phyloP scores from a whole-genome alignment of 225 moss, liverwort and hornwort genomes.

The Straminergon stramineum region DNA sequence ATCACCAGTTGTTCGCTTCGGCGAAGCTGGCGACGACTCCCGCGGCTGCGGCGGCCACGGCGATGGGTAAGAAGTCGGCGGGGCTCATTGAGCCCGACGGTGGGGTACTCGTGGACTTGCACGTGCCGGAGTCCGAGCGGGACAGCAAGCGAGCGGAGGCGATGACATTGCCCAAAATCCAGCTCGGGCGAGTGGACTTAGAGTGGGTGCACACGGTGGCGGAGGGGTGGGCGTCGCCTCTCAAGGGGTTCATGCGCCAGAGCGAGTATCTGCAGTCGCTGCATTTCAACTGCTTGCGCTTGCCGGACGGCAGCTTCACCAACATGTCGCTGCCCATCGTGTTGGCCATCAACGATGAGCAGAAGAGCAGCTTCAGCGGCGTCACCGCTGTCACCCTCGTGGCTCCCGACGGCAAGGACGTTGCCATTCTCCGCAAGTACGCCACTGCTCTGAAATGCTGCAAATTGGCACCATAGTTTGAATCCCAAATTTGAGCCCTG shows the following conservation, averaged over 20 bases:
- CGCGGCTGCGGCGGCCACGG: not conserved
- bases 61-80: not conserved
- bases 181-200: slow-evolving; percentile 55
- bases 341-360: slow-evolving; percentile 50
- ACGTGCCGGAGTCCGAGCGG: slow-evolving; percentile 50
- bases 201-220: slow-evolving; percentile 90
- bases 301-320: slow-evolving; percentile 54
- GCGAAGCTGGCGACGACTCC: slow-evolving; percentile 15
- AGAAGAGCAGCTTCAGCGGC: slow-evolving; percentile 45
- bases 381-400: slow-evolving; percentile 52
- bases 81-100: slow-evolving; percentile 82
- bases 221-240: slow-evolving; percentile 95
- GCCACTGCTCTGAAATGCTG: not conserved
- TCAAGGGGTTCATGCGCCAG: slow-evolving; percentile 90
- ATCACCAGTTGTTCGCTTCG: not conserved
- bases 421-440: slow-evolving; percentile 91
- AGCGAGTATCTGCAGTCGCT: slow-evolving; percentile 73
- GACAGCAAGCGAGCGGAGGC: slow-evolving; percentile 53
- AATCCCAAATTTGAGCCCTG: not conserved
- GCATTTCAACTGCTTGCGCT: slow-evolving; percentile 73
- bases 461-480: not conserved
- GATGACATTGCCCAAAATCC: slow-evolving; percentile 37
- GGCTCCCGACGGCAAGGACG: slow-evolving; percentile 44
- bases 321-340: slow-evolving; percentile 98
- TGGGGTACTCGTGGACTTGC: slow-evolving; percentile 68